Evolutionary conservation across 164 flowering plant genomes (phyloP).

Genomic region (Stephania japonica): DNA sequence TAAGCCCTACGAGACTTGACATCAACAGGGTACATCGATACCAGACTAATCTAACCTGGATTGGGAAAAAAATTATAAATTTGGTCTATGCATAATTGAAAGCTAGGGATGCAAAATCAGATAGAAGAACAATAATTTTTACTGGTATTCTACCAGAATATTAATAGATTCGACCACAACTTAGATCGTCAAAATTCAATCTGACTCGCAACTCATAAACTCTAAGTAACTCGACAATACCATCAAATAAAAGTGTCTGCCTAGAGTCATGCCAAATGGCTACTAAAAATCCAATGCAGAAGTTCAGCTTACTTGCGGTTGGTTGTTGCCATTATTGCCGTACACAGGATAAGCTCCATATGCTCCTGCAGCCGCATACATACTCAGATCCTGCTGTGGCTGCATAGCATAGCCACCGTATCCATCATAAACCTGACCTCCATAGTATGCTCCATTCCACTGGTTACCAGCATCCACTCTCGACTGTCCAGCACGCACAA

Average conservation of each 20-base stretch:
- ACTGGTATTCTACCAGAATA: not conserved
- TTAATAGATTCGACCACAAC: not conserved
- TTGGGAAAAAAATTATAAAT: not conserved
- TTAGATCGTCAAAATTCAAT: constrained; percentile 14
- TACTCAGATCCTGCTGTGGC: constrained; percentile 64
- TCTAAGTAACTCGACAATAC: not conserved
- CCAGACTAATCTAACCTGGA: not conserved
- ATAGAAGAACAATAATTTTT: not conserved
- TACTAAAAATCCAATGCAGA: constrained; percentile 8
- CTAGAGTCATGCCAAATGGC: constrained; percentile 9
- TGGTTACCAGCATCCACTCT: constrained; percentile 61
- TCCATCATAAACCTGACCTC: constrained; percentile 69
- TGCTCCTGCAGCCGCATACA: constrained; percentile 53
- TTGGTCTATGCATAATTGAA: not conserved
- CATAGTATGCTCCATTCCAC: constrained; percentile 77
- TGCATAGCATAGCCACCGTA: constrained; percentile 57
- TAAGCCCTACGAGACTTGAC: not conserved
- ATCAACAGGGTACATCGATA: not conserved
- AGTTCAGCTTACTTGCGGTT: constrained; percentile 82
- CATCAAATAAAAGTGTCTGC: constrained; percentile 10
- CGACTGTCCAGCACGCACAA: constrained; percentile 31
- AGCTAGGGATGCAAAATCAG: not conserved
- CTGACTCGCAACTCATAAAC: constrained; percentile 4
- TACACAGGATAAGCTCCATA: constrained; percentile 76
- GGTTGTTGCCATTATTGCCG: constrained; percentile 61